These are phyloP conservation scores for Exserohilum turcica DNA, from an alignment of 2,329 filamentous ascomycete species.

Conservation along the genomic window DNA sequence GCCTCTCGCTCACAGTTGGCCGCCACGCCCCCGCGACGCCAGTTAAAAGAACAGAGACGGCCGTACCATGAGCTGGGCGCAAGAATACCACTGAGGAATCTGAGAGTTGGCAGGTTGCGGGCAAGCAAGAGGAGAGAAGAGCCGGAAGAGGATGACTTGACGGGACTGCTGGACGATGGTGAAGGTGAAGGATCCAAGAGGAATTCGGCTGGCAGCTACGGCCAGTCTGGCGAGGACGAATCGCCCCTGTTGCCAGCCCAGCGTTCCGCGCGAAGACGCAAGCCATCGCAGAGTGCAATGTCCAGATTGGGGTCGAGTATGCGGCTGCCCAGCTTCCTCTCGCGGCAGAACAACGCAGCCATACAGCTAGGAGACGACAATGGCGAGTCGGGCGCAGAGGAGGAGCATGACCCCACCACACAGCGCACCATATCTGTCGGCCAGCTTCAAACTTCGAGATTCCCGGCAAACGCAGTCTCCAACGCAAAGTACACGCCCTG, in stretches of 20 bases:
- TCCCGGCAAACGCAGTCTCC: slow-evolving; percentile 88
- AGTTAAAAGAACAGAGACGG: slow-evolving; percentile 38
- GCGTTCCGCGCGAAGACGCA: slow-evolving; percentile 29
- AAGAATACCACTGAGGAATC: slow-evolving; percentile 71
- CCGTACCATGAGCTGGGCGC: slow-evolving; percentile 52
- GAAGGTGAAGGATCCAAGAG: slow-evolving; percentile 61
- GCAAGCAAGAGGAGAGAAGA: slow-evolving; percentile 51
- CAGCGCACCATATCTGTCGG: slow-evolving; percentile 79
- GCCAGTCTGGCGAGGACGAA: slow-evolving; percentile 67
- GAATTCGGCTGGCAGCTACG: slow-evolving; percentile 65
- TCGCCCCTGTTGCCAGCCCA: slow-evolving; percentile 68
- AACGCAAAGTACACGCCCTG: slow-evolving; percentile 97
- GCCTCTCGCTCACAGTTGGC: slow-evolving; percentile 30
- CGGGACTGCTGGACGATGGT: slow-evolving; percentile 68
- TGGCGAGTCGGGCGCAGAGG: slow-evolving; percentile 51
- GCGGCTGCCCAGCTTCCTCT: slow-evolving; percentile 71
- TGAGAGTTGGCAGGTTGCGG: slow-evolving; percentile 57
- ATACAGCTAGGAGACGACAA: slow-evolving; percentile 31
- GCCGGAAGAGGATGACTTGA: slow-evolving; percentile 67
- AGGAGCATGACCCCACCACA: slow-evolving; percentile 64
- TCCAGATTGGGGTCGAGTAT: slow-evolving; percentile 59
- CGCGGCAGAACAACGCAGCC: slow-evolving; percentile 29
- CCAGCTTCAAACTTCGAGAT: slow-evolving; percentile 72
- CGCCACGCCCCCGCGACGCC: slow-evolving; percentile 33
- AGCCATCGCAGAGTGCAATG: slow-evolving; percentile 42